These are phyloP conservation scores for Thelonectria rubi DNA, from an alignment of 2,329 filamentous ascomycete species.

Conservation along the genomic window DNA sequence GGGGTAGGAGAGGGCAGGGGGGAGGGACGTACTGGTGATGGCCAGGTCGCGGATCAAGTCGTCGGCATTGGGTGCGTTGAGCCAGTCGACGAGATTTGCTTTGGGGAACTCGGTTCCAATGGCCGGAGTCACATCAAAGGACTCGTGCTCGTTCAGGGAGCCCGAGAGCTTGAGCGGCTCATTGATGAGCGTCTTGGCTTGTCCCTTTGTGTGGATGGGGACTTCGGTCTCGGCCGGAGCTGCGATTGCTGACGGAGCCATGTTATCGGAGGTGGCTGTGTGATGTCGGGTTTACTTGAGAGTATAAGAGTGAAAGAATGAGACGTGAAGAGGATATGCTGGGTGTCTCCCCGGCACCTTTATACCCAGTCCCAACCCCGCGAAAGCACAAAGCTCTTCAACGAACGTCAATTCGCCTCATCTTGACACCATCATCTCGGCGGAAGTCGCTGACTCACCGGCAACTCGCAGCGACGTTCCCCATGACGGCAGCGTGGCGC, in stretches of 20 bases:
- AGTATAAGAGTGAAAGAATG: background rate
- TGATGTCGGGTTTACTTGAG: background rate
- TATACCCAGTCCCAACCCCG: background rate
- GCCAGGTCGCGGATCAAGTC: constrained; percentile 72
- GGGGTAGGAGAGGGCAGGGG: background rate
- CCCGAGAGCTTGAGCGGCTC: constrained; percentile 60
- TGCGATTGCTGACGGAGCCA: constrained; percentile 35
- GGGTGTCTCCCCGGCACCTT: background rate
- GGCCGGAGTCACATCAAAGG: constrained; percentile 67
- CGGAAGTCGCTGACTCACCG: constrained; percentile 13
- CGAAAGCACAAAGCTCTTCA: background rate
- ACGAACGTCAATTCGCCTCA: constrained; percentile 17
- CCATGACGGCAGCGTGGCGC: constrained; percentile 23
- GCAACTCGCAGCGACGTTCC: constrained; percentile 13
- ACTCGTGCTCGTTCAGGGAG: constrained; percentile 60
- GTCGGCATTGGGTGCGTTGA: constrained; percentile 69
- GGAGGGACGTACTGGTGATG: constrained; percentile 65
- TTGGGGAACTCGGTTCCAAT: constrained; percentile 71
- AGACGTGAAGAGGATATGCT: background rate
- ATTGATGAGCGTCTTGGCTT: constrained; percentile 40
- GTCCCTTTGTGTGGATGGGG: constrained; percentile 21
- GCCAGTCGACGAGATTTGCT: constrained; percentile 66
- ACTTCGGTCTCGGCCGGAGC: constrained; percentile 20
- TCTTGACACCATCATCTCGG: constrained; percentile 11
- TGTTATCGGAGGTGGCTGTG: background rate